Conservation (phyloP, 2,329 filamentous ascomycete species). For the Metarhizium guizhouense region DNA sequence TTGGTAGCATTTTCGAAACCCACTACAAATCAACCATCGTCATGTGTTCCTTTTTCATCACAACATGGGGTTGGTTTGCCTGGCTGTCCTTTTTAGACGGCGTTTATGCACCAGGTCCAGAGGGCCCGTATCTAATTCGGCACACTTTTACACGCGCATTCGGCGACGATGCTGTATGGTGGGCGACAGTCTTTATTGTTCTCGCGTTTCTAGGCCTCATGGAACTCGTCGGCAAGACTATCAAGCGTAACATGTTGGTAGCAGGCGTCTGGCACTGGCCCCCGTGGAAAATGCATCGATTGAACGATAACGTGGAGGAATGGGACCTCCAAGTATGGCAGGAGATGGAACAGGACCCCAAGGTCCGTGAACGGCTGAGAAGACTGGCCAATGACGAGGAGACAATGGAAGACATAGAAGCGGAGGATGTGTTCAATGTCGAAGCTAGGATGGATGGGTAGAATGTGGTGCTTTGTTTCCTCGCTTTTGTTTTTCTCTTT, state of each 20-base stretch:
- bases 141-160: conserved; percentile 57
- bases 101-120: conserved; percentile 44
- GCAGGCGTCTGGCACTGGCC: conserved; percentile 39
- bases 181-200: conserved; percentile 59
- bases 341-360: conserved; percentile 45
- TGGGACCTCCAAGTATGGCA: conserved; percentile 49
- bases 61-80: conserved; percentile 55
- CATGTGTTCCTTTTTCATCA: conserved; percentile 47
- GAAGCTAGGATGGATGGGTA: conserved; percentile 5
- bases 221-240: conserved; percentile 51
- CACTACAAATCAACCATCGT: conserved; percentile 65
- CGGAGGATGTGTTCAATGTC: conserved; percentile 8
- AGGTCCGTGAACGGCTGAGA: conserved; percentile 31
- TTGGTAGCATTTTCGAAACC: conserved; percentile 56
- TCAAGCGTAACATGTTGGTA: conserved; percentile 37
- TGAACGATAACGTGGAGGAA: conserved; percentile 33
- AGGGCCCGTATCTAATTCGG: conserved; percentile 56
- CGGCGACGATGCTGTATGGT: conserved; percentile 64
- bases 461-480: background rate
- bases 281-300: conserved; percentile 27
- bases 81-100: conserved; percentile 68
- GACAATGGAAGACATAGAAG: conserved; percentile 15
- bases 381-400: conserved; percentile 29
- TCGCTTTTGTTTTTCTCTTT: background rate
- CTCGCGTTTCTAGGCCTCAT: conserved; percentile 51